phyloP scores from a whole-genome alignment of 495 filamentous ascomycete species.

The Xylaria curta region DNA sequence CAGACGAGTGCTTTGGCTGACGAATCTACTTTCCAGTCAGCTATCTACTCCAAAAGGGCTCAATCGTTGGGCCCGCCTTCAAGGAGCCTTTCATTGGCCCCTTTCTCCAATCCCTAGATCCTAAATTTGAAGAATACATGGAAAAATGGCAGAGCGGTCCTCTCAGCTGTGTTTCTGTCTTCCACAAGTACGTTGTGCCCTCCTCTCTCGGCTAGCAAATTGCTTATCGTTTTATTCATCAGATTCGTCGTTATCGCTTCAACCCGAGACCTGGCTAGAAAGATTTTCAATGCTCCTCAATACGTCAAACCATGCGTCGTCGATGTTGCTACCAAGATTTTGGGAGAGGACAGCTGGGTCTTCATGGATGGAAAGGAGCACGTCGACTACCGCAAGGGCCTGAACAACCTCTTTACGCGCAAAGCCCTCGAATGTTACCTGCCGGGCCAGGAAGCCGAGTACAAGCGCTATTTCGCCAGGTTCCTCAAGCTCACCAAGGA shows the following conservation, averaged over 20 bases:
- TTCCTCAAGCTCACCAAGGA: slow-evolving; percentile 79
- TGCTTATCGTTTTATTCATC: slow-evolving; percentile 12
- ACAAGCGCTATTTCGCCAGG: slow-evolving; percentile 81
- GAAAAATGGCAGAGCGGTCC: slow-evolving; percentile 90
- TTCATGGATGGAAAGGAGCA: slow-evolving; percentile 96
- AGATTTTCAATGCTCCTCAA: slow-evolving; percentile 92
- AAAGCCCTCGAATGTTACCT: slow-evolving; percentile 87
- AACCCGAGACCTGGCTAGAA: slow-evolving; percentile 92
- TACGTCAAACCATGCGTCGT: slow-evolving; percentile 98
- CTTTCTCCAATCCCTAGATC: slow-evolving; percentile 90
- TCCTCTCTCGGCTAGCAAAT: neutral
- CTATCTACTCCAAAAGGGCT: slow-evolving; percentile 86
- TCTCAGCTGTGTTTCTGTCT: slow-evolving; percentile 96
- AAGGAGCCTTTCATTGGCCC: slow-evolving; percentile 97
- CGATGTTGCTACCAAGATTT: slow-evolving; percentile 91
- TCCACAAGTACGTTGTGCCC: slow-evolving; percentile 85
- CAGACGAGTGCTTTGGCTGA: slow-evolving; percentile 31
- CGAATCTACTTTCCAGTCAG: slow-evolving; percentile 61
- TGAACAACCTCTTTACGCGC: slow-evolving; percentile 94
- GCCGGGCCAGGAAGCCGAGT: slow-evolving; percentile 90
- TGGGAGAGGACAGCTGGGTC: slow-evolving; percentile 93
- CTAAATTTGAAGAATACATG: slow-evolving; percentile 88
- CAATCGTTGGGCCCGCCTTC: slow-evolving; percentile 79
- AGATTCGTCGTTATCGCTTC: slow-evolving; percentile 99
- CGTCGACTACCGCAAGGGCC: slow-evolving; percentile 94